Base-by-base conservation (phyloP, 305 asterid species). In the Fraxinus latifolia region DNA sequence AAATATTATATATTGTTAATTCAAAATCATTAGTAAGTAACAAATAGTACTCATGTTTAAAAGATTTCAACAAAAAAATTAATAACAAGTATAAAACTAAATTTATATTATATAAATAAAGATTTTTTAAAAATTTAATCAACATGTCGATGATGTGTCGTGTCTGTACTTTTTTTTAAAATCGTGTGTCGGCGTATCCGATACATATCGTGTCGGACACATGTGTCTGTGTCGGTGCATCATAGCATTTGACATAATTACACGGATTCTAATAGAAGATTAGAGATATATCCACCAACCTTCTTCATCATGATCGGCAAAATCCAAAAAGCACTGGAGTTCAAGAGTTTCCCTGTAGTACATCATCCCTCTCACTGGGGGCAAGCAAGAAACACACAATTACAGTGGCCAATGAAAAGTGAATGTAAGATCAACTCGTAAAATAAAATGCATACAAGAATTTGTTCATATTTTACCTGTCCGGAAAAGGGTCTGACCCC, bases 281-380 rank as follows among this genome's bases (percentile, higher is more conserved):
- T 47, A 76, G 73, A 65, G 83, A 84, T 55, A 73, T 34, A 44
- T 84, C 62, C 77, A 84, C 95, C 84, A 83, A 96, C 99, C 98
- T 80, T 90, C 82, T 87, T 92, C 97, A 80, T 90, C 81, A 86
- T 90, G 94, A 84, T 92, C 93, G 37, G 97, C 98, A 89, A 87
- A 88, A 85, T 96, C 99, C 88, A 94, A 88, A 88, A 92, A 96
- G 91, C 95, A 96, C 82, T 96, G 99, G 85, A 96, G 98, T 80
- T 94, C 97, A 87, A 96, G 90, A 60, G 99, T 91, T 79, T 91
- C 95, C 79, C 95, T 90, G 89, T 95, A 95, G 91, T 96, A 96
- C 98, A 96, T 96, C 98, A 96, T 96, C 86, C 99, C 99, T 87
- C 98, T 90, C 79, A 96, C 99, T 96, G 94, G 74, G 53, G 76